Evolutionary conservation across 129 eudicot species (phyloP).

Genomic region (Solidago caesia): DNA sequence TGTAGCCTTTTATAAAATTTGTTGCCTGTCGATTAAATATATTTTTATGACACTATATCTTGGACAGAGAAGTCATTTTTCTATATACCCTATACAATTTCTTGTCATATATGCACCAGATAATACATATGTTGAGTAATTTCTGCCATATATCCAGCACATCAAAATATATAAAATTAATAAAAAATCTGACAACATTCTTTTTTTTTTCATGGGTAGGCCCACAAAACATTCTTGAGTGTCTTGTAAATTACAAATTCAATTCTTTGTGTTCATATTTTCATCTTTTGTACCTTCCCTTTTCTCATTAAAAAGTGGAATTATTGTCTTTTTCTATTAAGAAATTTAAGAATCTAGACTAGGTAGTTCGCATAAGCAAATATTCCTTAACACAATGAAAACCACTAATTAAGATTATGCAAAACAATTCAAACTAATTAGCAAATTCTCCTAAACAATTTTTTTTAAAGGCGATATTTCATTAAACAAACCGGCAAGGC

Average conservation of each 20-base stretch:
- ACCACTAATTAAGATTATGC: conserved; percentile 5
- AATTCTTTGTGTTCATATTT: conserved; percentile 20
- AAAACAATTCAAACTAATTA: conserved; percentile 13
- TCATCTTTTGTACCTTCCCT: conserved; percentile 25
- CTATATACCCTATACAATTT: conserved; percentile 13
- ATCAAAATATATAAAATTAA: conserved; percentile 3
- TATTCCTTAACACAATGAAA: not conserved
- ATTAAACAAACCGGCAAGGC: no score
- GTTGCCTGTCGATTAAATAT: not conserved
- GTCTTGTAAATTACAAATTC: conserved; percentile 10
- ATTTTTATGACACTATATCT: conserved; percentile 3
- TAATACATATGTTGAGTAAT: conserved; percentile 3
- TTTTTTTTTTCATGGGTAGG: conserved; percentile 23
- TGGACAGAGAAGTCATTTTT: conserved; percentile 16
- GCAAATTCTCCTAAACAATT: not conserved
- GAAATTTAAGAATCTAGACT: conserved; percentile 10
- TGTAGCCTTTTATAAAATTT: not conserved
- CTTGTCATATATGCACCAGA: conserved; percentile 13
- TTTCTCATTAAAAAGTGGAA: conserved; percentile 18
- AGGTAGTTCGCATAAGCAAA: conserved; percentile 16
- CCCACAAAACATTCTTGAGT: conserved; percentile 30
- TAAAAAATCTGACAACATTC: conserved; percentile 28
- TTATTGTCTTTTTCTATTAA: conserved; percentile 11
- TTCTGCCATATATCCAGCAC: conserved; percentile 6
- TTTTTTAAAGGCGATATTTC: no score